These are phyloP conservation scores for Phytopythium litorale DNA, from an alignment of 352 stramenopile species.

Conservation along the genomic window DNA sequence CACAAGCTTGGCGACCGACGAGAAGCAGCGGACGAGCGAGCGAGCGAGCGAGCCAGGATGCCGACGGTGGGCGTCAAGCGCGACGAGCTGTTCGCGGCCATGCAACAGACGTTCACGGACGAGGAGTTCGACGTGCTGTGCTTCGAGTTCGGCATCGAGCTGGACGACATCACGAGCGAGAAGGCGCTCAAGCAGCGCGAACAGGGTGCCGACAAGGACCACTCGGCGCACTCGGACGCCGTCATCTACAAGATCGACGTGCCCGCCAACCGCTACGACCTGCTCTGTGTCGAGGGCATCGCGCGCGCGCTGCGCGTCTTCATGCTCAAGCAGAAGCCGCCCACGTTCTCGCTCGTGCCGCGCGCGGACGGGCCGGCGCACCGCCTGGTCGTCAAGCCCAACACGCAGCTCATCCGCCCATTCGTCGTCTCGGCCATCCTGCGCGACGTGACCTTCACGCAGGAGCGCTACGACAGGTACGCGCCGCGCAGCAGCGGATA, in stretches of 20 bases:
- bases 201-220: slow-evolving; percentile 63
- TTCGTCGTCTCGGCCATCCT: slow-evolving; percentile 98
- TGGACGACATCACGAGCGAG: slow-evolving; percentile 91
- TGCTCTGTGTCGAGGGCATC: slow-evolving; percentile 99
- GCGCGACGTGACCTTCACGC: slow-evolving; percentile 94
- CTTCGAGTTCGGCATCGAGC: slow-evolving; percentile 99
- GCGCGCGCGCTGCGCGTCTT: slow-evolving; percentile 96
- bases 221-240: slow-evolving; percentile 66
- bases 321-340: slow-evolving; percentile 92
- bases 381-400: slow-evolving; percentile 85
- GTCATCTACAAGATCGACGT: slow-evolving; percentile 99
- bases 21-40: too few relatives aligned
- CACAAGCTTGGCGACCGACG: not conserved
- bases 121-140: slow-evolving; percentile 99
- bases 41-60: slow-evolving; percentile 59
- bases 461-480: slow-evolving; percentile 93
- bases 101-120: slow-evolving; percentile 96
- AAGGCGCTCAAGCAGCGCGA: slow-evolving; percentile 85
- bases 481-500: not conserved
- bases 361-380: slow-evolving; percentile 48
- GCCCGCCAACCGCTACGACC: slow-evolving; percentile 99
- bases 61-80: slow-evolving; percentile 97
- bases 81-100: slow-evolving; percentile 95
- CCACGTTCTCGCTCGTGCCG: slow-evolving; percentile 77
- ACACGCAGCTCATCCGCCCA: slow-evolving; percentile 91